Base-by-base conservation (phyloP, 2,329 filamentous ascomycete species). In the Cryphonectria parasitica region DNA sequence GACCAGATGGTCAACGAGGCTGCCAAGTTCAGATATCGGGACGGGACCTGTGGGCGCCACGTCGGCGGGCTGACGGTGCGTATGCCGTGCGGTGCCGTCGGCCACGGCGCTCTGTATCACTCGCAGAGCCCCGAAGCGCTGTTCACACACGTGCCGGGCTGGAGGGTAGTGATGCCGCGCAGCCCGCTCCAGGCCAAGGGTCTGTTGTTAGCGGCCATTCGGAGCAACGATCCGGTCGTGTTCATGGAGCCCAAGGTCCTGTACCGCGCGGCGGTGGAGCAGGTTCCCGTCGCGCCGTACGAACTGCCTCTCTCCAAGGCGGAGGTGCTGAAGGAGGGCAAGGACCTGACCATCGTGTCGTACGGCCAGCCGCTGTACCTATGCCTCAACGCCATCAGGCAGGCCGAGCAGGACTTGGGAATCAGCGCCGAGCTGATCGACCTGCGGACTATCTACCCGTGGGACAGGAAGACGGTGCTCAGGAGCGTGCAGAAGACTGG, bases 241-340 rank as follows among this genome's bases (percentile, higher is more conserved):
- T 97, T 98, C 81, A 90, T 98, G 90, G 95, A 98, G 79, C 95
- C 95, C 61, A 98, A 98, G 83, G 92, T 96, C 63, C 84, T 98
- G 17, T 98, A 98, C 80, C 91, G 95, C 28, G 94, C 95, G 0
- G 93, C 95, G 0, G 93, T 97, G 39, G 95, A 98, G 80, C 93
- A 97, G 79, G 95, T 98, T 0, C 95, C 95, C 0, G 88, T 90
- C 0, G 91, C 89, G 31, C 84, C 92, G 3, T 98, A 96, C 79
- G 89, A 90, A n/a, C 86, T 98, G 19, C 94, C 94, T 0, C 85
- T 98, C 15, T 93, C 91, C 75, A 95, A 93, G 79, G 95, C 95
- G 0, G 94, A 98, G 78, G 82, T 97, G 0, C 78, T 98, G 31
- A 95, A 94, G 79, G 84, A 90, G 68, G 95, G 95, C 61, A 91